Evolutionary conservation across 768 basidiomycete genomes (phyloP).

Genomic region (Mycena amicta): DNA sequence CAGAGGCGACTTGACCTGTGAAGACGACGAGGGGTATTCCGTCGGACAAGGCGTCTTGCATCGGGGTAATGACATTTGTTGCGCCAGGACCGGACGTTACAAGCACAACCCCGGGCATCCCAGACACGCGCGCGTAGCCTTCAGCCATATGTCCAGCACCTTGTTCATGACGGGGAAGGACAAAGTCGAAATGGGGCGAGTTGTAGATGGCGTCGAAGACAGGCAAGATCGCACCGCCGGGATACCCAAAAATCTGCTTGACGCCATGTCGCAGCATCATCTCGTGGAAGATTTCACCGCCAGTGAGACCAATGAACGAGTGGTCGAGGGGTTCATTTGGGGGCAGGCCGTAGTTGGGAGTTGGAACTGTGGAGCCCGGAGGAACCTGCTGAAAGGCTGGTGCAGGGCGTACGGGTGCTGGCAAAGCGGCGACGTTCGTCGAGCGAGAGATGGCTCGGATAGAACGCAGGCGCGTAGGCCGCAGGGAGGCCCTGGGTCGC

Average conservation of each 20-base stretch:
- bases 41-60: constrained; percentile 97
- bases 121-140: constrained; percentile 96
- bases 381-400: constrained; percentile 49
- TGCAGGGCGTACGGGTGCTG: constrained; percentile 17
- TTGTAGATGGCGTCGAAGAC: constrained; percentile 99
- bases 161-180: constrained; percentile 96
- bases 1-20: constrained; percentile 97
- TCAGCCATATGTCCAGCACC: constrained; percentile 99
- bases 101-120: constrained; percentile 95
- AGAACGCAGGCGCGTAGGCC: constrained; percentile 14
- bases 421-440: constrained; percentile 12
- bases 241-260: constrained; percentile 97
- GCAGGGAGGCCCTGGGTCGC: constrained; percentile 8
- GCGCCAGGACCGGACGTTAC: constrained; percentile 98
- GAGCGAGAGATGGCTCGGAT: constrained; percentile 19
- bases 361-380: constrained; percentile 38
- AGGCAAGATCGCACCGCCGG: constrained; percentile 96
- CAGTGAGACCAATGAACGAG: constrained; percentile 91
- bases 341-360: constrained; percentile 36
- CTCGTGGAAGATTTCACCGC: constrained; percentile 98
- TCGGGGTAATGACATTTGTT: constrained; percentile 95
- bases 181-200: constrained; percentile 91
- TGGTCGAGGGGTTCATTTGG: constrained; percentile 64
- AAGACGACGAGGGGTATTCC: constrained; percentile 95
- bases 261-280: constrained; percentile 99